phyloP scores from a whole-genome alignment of 768 basidiomycete genomes.

The Leucosporidium scottii region DNA sequence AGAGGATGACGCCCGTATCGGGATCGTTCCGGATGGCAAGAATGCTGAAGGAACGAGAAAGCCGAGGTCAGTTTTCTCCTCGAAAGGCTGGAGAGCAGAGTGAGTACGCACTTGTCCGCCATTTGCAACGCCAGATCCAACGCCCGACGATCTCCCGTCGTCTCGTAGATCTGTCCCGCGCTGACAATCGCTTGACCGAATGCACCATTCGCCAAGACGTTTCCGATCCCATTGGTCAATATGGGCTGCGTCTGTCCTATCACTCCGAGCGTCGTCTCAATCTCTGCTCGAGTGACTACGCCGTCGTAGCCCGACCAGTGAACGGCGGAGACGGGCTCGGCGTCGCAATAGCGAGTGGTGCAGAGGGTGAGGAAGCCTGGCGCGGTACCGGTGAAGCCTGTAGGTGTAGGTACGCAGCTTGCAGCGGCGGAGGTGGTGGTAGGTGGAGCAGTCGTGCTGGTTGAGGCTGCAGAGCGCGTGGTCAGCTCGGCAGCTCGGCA shows the following conservation, averaged over 20 bases:
- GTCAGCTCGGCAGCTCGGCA: too few relatives aligned
- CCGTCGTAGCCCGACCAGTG: conserved; percentile 13
- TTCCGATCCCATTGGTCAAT: conserved; percentile 15
- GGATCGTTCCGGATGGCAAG: conserved; percentile 22
- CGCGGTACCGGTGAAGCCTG: conserved; percentile 5
- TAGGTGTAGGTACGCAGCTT: neutral
- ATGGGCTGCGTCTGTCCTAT: conserved; percentile 12
- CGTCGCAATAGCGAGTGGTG: conserved; percentile 15
- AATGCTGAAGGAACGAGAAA: conserved; percentile 5
- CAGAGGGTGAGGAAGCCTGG: conserved; percentile 18
- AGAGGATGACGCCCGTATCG: neutral
- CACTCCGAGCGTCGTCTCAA: conserved; percentile 26
- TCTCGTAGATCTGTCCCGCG: conserved; percentile 21
- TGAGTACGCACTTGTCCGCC: conserved; percentile 20
- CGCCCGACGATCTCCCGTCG: conserved; percentile 24
- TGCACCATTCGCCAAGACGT: conserved; percentile 14
- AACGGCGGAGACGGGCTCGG: neutral
- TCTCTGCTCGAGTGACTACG: conserved; percentile 21
- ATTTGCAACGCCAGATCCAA: conserved; percentile 16
- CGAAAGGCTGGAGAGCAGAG: too few relatives aligned
- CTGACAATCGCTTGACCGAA: conserved; percentile 23
- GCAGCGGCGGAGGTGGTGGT: neutral
- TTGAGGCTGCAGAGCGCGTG: too few relatives aligned
- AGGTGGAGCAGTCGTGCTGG: too few relatives aligned
- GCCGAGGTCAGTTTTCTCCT: neutral